Evolutionary conservation across 208 protist species (phyloP).

Genomic region (Leishmania martiniquensis): DNA sequence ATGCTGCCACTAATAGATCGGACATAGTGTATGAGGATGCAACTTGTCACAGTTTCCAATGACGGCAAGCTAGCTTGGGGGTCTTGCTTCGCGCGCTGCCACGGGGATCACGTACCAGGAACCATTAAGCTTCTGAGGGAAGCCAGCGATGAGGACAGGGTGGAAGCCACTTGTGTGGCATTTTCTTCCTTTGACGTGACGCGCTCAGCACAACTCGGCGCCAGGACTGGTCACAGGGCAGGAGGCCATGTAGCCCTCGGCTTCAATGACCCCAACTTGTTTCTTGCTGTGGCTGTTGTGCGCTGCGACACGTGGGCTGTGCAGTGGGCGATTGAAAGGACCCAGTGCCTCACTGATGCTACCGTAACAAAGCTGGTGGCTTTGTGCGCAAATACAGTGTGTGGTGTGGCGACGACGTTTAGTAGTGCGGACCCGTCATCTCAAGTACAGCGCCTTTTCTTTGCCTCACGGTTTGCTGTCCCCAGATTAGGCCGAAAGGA

Average conservation of each 20-base stretch:
- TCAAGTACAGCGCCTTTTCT: slow-evolving; percentile 20
- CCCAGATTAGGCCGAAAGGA: slow-evolving; percentile 7
- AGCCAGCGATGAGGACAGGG: background rate
- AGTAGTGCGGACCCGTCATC: background rate
- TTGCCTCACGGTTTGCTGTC: slow-evolving; percentile 40
- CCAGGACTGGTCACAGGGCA: slow-evolving; percentile 21
- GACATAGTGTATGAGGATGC: slow-evolving; percentile 7
- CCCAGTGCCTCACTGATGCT: slow-evolving; percentile 27
- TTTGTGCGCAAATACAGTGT: slow-evolving; percentile 32
- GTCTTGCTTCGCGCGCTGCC: slow-evolving; percentile 26
- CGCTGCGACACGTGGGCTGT: slow-evolving; percentile 87
- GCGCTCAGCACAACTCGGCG: slow-evolving; percentile 3
- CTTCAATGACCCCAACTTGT: slow-evolving; percentile 30
- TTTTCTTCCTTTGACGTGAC: slow-evolving; percentile 28
- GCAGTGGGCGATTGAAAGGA: slow-evolving; percentile 59
- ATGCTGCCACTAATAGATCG: background rate
- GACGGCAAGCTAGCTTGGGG: slow-evolving; percentile 27
- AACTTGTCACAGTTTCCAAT: slow-evolving; percentile 7
- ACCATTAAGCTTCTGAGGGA: slow-evolving; percentile 18
- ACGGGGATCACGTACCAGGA: slow-evolving; percentile 19
- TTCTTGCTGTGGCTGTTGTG: slow-evolving; percentile 61
- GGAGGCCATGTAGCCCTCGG: slow-evolving; percentile 56
- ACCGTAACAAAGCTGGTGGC: slow-evolving; percentile 22
- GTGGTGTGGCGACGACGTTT: slow-evolving; percentile 21
- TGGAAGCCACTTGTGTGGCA: slow-evolving; percentile 14